Base-by-base conservation (phyloP, 1,284 basidiomycete genomes). In the Irpex rosettiformis region DNA sequence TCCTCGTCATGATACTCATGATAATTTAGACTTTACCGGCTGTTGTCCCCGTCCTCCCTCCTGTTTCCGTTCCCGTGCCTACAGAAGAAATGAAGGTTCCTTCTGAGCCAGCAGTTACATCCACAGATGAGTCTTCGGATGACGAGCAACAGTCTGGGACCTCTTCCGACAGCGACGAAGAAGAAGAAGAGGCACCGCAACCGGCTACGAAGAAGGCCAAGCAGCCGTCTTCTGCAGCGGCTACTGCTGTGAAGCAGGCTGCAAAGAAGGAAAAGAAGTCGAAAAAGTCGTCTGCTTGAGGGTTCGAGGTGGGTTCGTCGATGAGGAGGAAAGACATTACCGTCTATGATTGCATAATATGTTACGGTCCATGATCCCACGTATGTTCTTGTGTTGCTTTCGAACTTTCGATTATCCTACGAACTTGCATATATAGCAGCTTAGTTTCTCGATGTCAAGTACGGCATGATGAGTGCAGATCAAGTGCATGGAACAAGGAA, bases 221-320 rank as follows among this genome's bases (percentile, higher is more conserved):
- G 45, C 59, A 24, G 56, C 52, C 10, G 49, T 57, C 27, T 54
- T 63, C 51, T 42, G 18, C 21, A 29, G 55, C 27, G 49, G 63
- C 51, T 43, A 21, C 21, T 29, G 55, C 21, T 27, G 24, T n/a
- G n/a, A 61, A 65, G 48, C 55, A 58, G 8, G 65, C 61, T 21
- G 22, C 49, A 48, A 64, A 64, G 61, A 68, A 68, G 64, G 65
- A 67, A 60, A 71, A 69, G 61, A 69, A 69, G 63, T 62, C 64
- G 49, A 71, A 69, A 65, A 68, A 68, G 58, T 54, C 62, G 48
- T 71, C 68, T 68, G 55, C 56, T 51, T 60, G 53, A 70, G 55
- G n/a, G 47, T 49, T 56, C 37, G 42, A 52, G 47, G n/a, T 25
- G 24, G 24, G 10, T 24, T 49, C 27, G 11, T 22, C 21, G 48